A percentile compares a stretch with the other conserved stretches of the same genome.
These are phyloP conservation scores for Pseudonitzschia multiseries DNA, from an alignment of 108 stramenopile species.

Conservation along the genomic window DNA sequence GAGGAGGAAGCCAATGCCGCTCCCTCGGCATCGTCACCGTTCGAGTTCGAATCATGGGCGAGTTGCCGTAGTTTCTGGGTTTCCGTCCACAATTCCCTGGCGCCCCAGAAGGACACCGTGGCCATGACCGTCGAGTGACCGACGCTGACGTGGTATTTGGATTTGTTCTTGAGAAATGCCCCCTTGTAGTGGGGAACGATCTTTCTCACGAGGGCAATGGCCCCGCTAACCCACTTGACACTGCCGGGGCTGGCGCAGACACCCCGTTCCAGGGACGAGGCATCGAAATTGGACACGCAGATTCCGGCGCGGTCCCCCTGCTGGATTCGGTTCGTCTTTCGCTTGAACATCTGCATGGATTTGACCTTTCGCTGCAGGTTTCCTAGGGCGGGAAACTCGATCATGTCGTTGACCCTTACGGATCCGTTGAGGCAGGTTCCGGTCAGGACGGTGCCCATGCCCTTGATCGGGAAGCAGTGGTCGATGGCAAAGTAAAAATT, in stretches of 20 bases:
- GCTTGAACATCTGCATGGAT: slow-evolving; percentile 96
- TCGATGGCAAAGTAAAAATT: slow-evolving; percentile 89
- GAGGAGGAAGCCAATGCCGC: too few species aligned
- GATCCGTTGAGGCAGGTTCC: slow-evolving; percentile 91
- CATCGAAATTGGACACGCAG: slow-evolving; percentile 91
- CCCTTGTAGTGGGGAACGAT: slow-evolving; percentile 72
- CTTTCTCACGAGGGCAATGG: slow-evolving; percentile 88
- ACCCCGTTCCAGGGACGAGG: slow-evolving; percentile 91
- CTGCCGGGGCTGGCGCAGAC: slow-evolving; percentile 85
- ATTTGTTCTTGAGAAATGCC: slow-evolving; percentile 45
- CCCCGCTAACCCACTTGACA: slow-evolving; percentile 72
- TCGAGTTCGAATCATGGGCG: neutral
- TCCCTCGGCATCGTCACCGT: neutral
- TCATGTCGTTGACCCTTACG: slow-evolving; percentile 80
- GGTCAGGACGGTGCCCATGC: slow-evolving; percentile 97
- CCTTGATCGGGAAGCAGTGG: slow-evolving; percentile 95
- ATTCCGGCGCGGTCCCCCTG: slow-evolving; percentile 98
- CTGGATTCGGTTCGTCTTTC: slow-evolving; percentile 63
- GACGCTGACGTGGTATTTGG: slow-evolving; percentile 91
- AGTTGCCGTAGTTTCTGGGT: neutral
- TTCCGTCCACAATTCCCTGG: slow-evolving; percentile 61
- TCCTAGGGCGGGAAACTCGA: slow-evolving; percentile 91
- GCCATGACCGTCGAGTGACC: slow-evolving; percentile 98
- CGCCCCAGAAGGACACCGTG: slow-evolving; percentile 96
- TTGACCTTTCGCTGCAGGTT: slow-evolving; percentile 88